These are phyloP conservation scores for Fusarium sp. DNA, from an alignment of 2,329 filamentous ascomycete species.

Conservation along the genomic window DNA sequence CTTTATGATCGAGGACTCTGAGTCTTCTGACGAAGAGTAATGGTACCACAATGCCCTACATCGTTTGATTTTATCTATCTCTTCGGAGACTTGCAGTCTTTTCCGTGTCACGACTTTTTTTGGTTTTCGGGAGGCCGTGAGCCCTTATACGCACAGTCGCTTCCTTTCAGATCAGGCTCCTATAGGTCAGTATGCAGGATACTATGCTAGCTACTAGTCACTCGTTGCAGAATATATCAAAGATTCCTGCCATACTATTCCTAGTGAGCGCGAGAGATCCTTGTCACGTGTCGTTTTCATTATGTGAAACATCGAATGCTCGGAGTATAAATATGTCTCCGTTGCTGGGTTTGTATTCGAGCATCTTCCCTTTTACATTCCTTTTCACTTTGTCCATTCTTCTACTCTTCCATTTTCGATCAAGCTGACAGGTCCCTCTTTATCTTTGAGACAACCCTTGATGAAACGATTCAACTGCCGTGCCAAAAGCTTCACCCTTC, in stretches of 20 bases:
- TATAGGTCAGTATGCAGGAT: conserved; percentile 7
- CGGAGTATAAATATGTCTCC: background rate
- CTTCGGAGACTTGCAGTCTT: conserved; percentile 21
- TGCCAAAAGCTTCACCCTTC: background rate
- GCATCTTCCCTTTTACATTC: conserved; percentile 2
- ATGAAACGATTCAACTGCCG: background rate
- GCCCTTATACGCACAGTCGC: conserved; percentile 14
- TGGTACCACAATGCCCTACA: background rate
- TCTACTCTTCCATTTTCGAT: background rate
- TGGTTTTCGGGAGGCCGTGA: conserved; percentile 8
- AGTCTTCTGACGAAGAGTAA: conserved; percentile 42
- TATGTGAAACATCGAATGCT: background rate
- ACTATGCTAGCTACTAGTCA: conserved; percentile 18
- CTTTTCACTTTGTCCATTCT: background rate
- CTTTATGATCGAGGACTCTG: conserved; percentile 62
- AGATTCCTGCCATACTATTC: conserved; percentile 19
- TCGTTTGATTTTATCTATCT: conserved; percentile 19
- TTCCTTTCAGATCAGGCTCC: conserved; percentile 7
- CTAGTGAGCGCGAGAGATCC: background rate
- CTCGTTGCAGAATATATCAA: conserved; percentile 27
- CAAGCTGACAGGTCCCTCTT: background rate
- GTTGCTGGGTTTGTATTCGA: background rate
- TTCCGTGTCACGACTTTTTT: conserved; percentile 24
- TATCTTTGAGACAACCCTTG: background rate
- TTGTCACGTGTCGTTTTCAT: conserved; percentile 9